These are phyloP conservation scores for Candida nemodendra DNA, from an alignment of 805 yeast species.

Conservation along the genomic window DNA sequence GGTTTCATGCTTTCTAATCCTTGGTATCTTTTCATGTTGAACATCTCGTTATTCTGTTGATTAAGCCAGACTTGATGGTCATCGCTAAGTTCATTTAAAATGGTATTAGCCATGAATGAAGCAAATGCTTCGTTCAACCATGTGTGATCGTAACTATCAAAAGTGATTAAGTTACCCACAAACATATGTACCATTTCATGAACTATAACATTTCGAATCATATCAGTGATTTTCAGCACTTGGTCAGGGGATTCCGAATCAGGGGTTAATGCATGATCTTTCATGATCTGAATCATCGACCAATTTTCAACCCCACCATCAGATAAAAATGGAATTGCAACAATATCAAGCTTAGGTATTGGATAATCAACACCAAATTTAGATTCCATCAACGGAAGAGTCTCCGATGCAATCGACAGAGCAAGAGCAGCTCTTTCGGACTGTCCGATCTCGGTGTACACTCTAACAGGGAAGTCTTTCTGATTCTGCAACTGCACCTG, in stretches of 20 bases:
- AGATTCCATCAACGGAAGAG: slow-evolving; percentile 47
- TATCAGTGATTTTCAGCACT: slow-evolving; percentile 19
- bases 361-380: slow-evolving; percentile 52
- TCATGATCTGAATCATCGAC: slow-evolving; percentile 62
- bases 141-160: slow-evolving; percentile 64
- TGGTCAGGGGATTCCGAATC: slow-evolving; percentile 25
- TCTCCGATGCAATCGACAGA: slow-evolving; percentile 43
- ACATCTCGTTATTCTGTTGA: slow-evolving; percentile 28
- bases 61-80: slow-evolving; percentile 35
- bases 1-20: slow-evolving; percentile 36
- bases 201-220: slow-evolving; percentile 54
- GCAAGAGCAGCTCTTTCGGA: slow-evolving; percentile 48
- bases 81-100: slow-evolving; percentile 29
- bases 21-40: slow-evolving; percentile 32
- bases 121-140: slow-evolving; percentile 84
- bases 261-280: slow-evolving; percentile 46
- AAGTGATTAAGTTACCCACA: slow-evolving; percentile 68
- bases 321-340: slow-evolving; percentile 65
- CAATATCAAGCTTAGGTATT: slow-evolving; percentile 61
- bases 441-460: slow-evolving; percentile 57
- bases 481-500: slow-evolving; percentile 27
- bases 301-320: slow-evolving; percentile 85
- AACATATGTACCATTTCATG: slow-evolving; percentile 82
- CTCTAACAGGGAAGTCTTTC: slow-evolving; percentile 43
- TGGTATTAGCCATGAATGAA: slow-evolving; percentile 56